Percentiles rank a stretch among this genome's conserved stretches.
Evolutionary conservation across 2,329 filamentous ascomycete genomes (phyloP).

Genomic region (Diaporthe australafricana): DNA sequence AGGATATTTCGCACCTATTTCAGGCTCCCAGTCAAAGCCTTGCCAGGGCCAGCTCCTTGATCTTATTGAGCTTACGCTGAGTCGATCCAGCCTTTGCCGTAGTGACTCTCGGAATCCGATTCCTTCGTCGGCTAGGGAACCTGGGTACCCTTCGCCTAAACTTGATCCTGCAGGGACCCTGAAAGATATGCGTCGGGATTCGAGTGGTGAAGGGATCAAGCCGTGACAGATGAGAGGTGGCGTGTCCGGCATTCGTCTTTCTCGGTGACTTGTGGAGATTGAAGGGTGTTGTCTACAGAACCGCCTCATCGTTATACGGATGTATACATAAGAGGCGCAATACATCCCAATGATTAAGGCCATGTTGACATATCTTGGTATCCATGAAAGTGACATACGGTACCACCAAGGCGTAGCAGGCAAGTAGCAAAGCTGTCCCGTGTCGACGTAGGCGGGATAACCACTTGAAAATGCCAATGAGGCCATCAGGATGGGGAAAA

Average conservation of each 20-base stretch:
- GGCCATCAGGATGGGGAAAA: conserved; percentile 70
- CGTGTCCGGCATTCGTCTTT: neutral
- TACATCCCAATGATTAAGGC: conserved; percentile 73
- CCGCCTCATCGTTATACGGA: conserved; percentile 58
- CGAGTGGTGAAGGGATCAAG: conserved; percentile 1
- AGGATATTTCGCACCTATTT: neutral
- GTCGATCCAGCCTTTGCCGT: neutral
- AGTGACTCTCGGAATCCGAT: neutral
- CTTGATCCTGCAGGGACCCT: neutral
- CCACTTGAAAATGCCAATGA: conserved; percentile 72
- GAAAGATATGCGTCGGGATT: neutral
- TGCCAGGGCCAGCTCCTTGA: neutral
- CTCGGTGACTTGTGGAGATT: neutral
- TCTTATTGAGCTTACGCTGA: neutral
- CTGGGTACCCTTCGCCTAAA: neutral
- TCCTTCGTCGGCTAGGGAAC: neutral
- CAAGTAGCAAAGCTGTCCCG: conserved; percentile 77
- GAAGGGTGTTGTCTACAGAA: conserved; percentile 48
- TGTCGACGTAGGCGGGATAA: conserved; percentile 66
- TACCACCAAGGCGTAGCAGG: conserved; percentile 77
- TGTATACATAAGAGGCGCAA: conserved; percentile 76
- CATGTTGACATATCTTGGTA: conserved; percentile 79
- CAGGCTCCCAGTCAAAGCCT: neutral
- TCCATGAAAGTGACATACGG: conserved; percentile 75
- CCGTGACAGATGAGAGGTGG: conserved; percentile 30